Percentiles rank a stretch among this genome's conserved stretches.
Evolutionary conservation across 2,329 filamentous ascomycete genomes (phyloP).

Genomic region (Penicillium corylophilum): DNA sequence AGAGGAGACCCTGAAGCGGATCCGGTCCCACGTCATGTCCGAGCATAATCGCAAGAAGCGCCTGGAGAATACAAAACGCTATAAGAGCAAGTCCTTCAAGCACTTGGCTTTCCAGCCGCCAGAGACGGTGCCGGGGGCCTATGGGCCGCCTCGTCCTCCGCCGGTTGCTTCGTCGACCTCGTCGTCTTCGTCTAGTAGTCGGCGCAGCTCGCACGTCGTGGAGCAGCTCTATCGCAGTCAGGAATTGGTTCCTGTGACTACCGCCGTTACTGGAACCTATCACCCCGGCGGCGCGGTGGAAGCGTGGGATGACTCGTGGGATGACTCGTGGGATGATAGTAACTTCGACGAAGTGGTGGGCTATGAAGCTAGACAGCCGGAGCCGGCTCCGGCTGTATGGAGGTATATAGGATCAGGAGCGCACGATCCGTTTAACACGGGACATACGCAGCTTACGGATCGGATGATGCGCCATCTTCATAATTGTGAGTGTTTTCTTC

Average conservation of each 20-base stretch:
- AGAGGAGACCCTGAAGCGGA: constrained; percentile 42
- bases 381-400: constrained; percentile 20
- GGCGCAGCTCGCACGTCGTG: constrained; percentile 9
- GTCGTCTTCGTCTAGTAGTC: constrained; percentile 7
- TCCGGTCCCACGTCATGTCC: constrained; percentile 46
- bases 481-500: constrained; percentile 29
- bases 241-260: constrained; percentile 12
- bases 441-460: constrained; percentile 37
- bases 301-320: not conserved
- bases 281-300: constrained; percentile 9
- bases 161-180: not conserved
- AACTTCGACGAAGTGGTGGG: constrained; percentile 12
- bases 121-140: constrained; percentile 20
- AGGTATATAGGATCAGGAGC: constrained; percentile 32
- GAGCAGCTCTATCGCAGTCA: constrained; percentile 10
- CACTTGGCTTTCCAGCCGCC: constrained; percentile 36
- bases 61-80: constrained; percentile 40
- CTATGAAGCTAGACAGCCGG: constrained; percentile 4
- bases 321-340: constrained; percentile 13
- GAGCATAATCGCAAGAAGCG: constrained; percentile 45
- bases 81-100: constrained; percentile 41
- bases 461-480: constrained; percentile 40
- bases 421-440: constrained; percentile 37
- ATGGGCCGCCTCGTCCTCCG: constrained; percentile 9
- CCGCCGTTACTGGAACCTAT: constrained; percentile 8